Conservation (phyloP, 148 eudicot species). For the Camellia sinensis region DNA sequence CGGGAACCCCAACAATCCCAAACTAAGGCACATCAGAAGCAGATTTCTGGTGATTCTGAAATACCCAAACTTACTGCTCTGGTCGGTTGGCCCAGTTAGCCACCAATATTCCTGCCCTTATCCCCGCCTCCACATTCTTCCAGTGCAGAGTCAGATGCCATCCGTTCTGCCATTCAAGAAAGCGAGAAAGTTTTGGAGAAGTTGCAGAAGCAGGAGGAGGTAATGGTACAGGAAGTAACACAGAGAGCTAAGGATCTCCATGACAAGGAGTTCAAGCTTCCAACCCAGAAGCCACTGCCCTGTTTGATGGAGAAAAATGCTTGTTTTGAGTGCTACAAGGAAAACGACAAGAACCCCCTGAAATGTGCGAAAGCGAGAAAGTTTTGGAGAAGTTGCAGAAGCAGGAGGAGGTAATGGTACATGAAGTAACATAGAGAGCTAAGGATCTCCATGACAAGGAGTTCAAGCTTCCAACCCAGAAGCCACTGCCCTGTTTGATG, state of each 20-base stretch:
- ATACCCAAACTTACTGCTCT: slow-evolving; percentile 36
- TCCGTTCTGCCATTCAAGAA: slow-evolving; percentile 58
- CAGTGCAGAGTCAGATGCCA: slow-evolving; percentile 57
- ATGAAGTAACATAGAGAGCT: slow-evolving; percentile 73
- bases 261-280: slow-evolving; percentile 88
- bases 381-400: slow-evolving; percentile 67
- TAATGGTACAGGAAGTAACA: slow-evolving; percentile 68
- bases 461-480: slow-evolving; percentile 72
- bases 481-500: slow-evolving; percentile 52
- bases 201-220: slow-evolving; percentile 61
- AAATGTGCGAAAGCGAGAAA: slow-evolving; percentile 55
- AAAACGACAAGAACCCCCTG: slow-evolving; percentile 57
- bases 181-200: slow-evolving; percentile 75
- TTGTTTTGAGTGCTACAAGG: slow-evolving; percentile 74
- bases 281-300: slow-evolving; percentile 52
- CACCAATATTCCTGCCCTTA: slow-evolving; percentile 50
- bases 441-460: slow-evolving; percentile 92
- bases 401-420: slow-evolving; percentile 61
- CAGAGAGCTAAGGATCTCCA: slow-evolving; percentile 82
- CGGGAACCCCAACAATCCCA: slow-evolving; percentile 36
- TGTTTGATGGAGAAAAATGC: slow-evolving; percentile 64
- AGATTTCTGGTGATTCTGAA: slow-evolving; percentile 34
- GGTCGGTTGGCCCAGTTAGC: slow-evolving; percentile 66
- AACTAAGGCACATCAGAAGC: slow-evolving; percentile 39
- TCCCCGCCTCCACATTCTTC: slow-evolving; percentile 41